Evolutionary conservation across 495 filamentous ascomycete genomes (phyloP).

Genomic region (Neurospora pannonica): DNA sequence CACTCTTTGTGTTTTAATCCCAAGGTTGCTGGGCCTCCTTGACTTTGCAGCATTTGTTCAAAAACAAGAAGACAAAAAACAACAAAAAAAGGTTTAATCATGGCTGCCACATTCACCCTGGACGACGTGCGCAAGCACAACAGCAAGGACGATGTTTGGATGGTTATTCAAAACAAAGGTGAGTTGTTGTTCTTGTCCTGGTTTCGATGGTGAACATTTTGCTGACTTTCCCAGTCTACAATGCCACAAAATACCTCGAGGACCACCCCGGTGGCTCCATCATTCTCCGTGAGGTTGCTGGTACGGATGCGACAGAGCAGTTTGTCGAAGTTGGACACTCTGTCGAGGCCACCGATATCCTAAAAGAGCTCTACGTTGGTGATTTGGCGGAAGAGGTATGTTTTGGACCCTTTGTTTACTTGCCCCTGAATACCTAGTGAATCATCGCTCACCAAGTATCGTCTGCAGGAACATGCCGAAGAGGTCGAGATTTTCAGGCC

Average conservation of each 20-base stretch:
- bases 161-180: conserved; percentile 50
- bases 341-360: conserved; percentile 35
- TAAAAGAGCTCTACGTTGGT: conserved; percentile 17
- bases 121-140: conserved; percentile 46
- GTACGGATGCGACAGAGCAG: conserved; percentile 45
- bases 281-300: conserved; percentile 45
- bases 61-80: neutral
- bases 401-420: neutral
- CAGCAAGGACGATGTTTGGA: conserved; percentile 46
- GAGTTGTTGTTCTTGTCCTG: neutral
- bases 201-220: neutral
- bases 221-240: conserved; percentile 37
- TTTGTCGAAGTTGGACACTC: conserved; percentile 54
- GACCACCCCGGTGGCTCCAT: conserved; percentile 53
- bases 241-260: conserved; percentile 48
- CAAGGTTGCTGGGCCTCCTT: neutral
- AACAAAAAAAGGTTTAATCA: neutral
- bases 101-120: conserved; percentile 22
- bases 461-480: conserved; percentile 3
- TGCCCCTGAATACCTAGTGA: no score
- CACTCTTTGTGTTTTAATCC: neutral
- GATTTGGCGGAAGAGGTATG: conserved; percentile 12
- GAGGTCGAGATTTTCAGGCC: conserved; percentile 8
- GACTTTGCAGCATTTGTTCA: neutral
- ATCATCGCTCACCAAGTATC: neutral